Percentiles rank a stretch among this genome's conserved stretches.
Conservation (phyloP, 208 protist species). For the Acanthamoeba rhysodes region DNA sequence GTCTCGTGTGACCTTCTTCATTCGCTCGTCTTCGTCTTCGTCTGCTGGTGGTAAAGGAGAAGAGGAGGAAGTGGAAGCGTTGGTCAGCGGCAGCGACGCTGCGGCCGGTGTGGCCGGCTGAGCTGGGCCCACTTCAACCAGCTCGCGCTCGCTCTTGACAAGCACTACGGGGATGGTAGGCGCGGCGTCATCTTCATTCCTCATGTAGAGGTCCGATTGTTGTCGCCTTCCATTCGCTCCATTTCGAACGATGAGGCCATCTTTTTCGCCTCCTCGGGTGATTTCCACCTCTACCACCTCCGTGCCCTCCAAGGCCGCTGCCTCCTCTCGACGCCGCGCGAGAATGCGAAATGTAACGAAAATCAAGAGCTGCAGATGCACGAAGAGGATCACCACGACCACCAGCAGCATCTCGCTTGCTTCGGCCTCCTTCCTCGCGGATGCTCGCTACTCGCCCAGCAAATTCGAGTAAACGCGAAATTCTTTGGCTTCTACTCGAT, state of each 20-base stretch:
- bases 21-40: neutral
- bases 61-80: no score
- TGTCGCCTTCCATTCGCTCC: no score
- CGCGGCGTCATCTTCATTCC: neutral
- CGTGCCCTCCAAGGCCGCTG: neutral
- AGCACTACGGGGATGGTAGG: neutral
- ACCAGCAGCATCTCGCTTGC: neutral
- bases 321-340: neutral
- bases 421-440: neutral
- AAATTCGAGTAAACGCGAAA: neutral
- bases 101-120: no score
- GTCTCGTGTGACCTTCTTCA: neutral
- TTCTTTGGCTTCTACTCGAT: neutral
- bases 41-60: neutral
- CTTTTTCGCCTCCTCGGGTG: neutral
- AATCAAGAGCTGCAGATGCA: constrained; percentile 54
- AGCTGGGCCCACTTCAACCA: neutral
- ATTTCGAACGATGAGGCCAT: no score
- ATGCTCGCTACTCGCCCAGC: neutral
- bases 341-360: constrained; percentile 52
- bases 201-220: no score
- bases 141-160: neutral
- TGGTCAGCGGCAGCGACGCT: no score
- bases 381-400: neutral
- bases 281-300: neutral